Conservation (phyloP, 2,329 filamentous ascomycete species). For the Cordyceps cicadae region DNA sequence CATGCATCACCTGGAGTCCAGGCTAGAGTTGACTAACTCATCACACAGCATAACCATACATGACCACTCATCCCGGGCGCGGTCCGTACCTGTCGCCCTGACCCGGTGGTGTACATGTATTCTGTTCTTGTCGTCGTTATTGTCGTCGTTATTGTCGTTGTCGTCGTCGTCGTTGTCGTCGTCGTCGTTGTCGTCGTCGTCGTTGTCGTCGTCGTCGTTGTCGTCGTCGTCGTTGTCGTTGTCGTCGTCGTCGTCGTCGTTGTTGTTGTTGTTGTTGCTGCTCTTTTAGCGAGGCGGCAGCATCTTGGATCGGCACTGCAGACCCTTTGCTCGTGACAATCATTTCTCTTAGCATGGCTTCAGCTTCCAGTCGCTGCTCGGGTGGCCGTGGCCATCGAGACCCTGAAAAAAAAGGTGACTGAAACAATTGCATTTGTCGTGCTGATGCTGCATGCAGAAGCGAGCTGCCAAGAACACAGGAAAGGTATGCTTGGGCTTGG, state of each 20-base stretch:
- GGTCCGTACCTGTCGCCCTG: not conserved
- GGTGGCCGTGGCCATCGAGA: not conserved
- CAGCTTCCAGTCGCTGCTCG: no score
- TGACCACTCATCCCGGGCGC: no score
- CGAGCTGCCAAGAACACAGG: not conserved
- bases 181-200: no score
- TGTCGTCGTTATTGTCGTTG: no score
- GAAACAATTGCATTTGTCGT: not conserved
- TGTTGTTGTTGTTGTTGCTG: no score
- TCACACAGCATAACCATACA: no score
- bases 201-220: no score
- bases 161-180: no score
- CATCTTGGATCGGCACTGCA: not conserved
- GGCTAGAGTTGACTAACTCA: not conserved
- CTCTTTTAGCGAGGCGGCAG: not conserved
- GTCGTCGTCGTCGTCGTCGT: no score
- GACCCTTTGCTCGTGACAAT: not conserved
- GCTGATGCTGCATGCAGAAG: not conserved
- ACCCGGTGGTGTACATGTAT: no score
- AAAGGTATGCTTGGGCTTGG: not conserved
- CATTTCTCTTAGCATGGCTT: not conserved
- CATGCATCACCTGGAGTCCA: not conserved
- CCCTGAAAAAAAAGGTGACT: not conserved
- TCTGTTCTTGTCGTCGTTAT: no score
- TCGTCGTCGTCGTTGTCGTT: no score